Evolutionary conservation across 768 basidiomycete genomes (phyloP).

Genomic region (Termitomyces sp.): DNA sequence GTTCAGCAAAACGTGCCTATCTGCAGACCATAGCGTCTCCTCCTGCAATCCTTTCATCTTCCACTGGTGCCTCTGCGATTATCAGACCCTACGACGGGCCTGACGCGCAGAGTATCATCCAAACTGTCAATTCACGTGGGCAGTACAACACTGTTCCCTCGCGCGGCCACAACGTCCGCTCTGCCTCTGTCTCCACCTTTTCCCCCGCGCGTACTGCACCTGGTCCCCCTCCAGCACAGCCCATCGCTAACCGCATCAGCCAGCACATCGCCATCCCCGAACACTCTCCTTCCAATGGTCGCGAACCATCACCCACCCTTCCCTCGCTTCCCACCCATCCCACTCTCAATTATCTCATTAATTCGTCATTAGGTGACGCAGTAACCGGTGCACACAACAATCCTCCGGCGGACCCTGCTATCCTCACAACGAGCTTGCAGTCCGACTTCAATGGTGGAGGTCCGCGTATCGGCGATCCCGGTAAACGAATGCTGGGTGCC

Average conservation of each 20-base stretch:
- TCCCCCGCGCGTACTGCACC: slow-evolving; percentile 47
- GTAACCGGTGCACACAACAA: slow-evolving; percentile 35
- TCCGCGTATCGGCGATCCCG: slow-evolving; percentile 85
- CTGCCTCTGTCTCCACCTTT: slow-evolving; percentile 61
- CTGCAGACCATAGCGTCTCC: slow-evolving; percentile 84
- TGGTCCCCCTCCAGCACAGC: slow-evolving; percentile 29
- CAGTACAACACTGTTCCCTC: slow-evolving; percentile 57
- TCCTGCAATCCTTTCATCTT: slow-evolving; percentile 61
- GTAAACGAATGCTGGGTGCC: slow-evolving; percentile 84
- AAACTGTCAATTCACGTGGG: slow-evolving; percentile 73
- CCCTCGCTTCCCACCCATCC: slow-evolving; percentile 79
- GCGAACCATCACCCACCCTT: slow-evolving; percentile 79
- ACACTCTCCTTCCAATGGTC: slow-evolving; percentile 39
- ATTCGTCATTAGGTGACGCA: slow-evolving; percentile 57
- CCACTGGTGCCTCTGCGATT: slow-evolving; percentile 46
- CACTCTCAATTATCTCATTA: slow-evolving; percentile 81
- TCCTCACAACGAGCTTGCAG: slow-evolving; percentile 53
- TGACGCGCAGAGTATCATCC: slow-evolving; percentile 84
- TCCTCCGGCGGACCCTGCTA: slow-evolving; percentile 61
- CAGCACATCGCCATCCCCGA: slow-evolving; percentile 52
- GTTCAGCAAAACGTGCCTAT: slow-evolving; percentile 89
- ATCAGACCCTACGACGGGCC: slow-evolving; percentile 94
- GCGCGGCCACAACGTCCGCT: slow-evolving; percentile 67
- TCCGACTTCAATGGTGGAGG: slow-evolving; percentile 38
- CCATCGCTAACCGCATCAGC: slow-evolving; percentile 31